Percentiles rank a stretch among this genome's conserved stretches.
phyloP scores from a whole-genome alignment of 2,329 filamentous ascomycete genomes.

The Lachnellula occidentalis region DNA sequence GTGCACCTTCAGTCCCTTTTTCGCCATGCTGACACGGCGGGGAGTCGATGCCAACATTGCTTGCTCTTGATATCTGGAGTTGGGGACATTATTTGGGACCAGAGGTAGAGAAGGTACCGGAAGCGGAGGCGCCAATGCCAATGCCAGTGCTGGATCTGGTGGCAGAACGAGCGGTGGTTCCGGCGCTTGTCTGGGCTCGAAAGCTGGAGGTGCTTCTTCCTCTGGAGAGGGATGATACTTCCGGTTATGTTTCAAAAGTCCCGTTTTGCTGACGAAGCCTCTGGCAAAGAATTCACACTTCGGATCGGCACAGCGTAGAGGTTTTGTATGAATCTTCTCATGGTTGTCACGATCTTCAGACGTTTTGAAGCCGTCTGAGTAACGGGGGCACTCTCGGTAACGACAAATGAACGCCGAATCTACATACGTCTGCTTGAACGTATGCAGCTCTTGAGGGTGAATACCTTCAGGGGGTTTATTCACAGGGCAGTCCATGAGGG shows the following conservation, averaged over 20 bases:
- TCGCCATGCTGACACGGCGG: constrained; percentile 3
- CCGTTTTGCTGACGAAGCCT: constrained; percentile 6
- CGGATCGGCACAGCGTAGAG: constrained; percentile 7
- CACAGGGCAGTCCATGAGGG: not conserved
- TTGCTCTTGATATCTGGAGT: too few species aligned
- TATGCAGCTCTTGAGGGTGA: not conserved
- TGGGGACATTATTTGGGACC: not conserved
- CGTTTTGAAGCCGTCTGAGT: constrained; percentile 7
- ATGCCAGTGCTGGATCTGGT: not conserved
- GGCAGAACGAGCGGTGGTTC: not conserved
- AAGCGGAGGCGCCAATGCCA: not conserved
- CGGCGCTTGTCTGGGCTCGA: constrained; percentile 4
- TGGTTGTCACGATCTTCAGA: constrained; percentile 4
- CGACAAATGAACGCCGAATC: constrained; percentile 12
- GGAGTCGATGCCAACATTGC: not conserved
- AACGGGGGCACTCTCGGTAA: constrained; percentile 8
- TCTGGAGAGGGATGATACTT: constrained; percentile 10
- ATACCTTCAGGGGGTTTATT: not conserved
- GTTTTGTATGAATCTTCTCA: constrained; percentile 8
- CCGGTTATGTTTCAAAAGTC: constrained; percentile 7
- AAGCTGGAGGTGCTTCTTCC: constrained; percentile 4
- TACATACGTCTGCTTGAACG: constrained; percentile 7
- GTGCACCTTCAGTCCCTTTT: constrained; percentile 6
- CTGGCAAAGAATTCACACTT: constrained; percentile 3
- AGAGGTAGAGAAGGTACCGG: not conserved